Conservation (phyloP, 208 protist genomes). For the Leishmania braziliensis region DNA sequence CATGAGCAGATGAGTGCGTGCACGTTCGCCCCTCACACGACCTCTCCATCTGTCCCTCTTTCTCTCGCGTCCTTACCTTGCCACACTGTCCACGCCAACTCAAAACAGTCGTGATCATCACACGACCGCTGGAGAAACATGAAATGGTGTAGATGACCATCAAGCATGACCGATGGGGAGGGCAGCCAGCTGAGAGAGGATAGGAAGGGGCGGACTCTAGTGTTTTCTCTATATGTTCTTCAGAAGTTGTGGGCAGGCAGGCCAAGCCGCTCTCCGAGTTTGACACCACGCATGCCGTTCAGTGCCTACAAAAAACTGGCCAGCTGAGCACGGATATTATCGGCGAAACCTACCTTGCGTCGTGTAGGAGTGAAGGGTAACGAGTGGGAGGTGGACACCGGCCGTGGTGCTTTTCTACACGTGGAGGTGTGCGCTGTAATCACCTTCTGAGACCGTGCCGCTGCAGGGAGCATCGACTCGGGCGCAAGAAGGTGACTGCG, state of each 20-base stretch:
- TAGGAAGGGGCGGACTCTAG: not conserved
- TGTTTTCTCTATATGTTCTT: constrained; percentile 11
- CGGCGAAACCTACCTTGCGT: constrained; percentile 16
- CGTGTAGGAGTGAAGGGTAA: constrained; percentile 8
- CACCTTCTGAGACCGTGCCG: constrained; percentile 19
- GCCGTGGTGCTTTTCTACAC: constrained; percentile 1
- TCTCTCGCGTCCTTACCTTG: no score
- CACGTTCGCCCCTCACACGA: not conserved
- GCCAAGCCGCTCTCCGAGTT: not conserved
- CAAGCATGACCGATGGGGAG: not conserved
- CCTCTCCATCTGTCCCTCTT: not conserved
- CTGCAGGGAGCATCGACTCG: constrained; percentile 19
- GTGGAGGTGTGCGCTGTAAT: constrained; percentile 17
- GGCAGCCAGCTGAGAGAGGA: not conserved
- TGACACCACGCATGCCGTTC: no score
- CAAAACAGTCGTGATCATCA: not conserved
- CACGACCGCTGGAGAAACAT: not conserved
- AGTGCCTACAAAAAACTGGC: constrained; percentile 21
- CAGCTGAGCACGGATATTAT: constrained; percentile 29
- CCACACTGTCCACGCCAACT: not conserved
- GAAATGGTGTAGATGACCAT: not conserved
- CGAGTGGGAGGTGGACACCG: not conserved
- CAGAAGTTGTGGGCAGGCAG: not conserved
- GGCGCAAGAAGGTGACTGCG: constrained; percentile 19
- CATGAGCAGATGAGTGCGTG: not conserved